Percentiles rank a stretch among this genome's conserved stretches.
phyloP scores from a whole-genome alignment of 768 basidiomycete genomes.

The Agrocybe pediades region DNA sequence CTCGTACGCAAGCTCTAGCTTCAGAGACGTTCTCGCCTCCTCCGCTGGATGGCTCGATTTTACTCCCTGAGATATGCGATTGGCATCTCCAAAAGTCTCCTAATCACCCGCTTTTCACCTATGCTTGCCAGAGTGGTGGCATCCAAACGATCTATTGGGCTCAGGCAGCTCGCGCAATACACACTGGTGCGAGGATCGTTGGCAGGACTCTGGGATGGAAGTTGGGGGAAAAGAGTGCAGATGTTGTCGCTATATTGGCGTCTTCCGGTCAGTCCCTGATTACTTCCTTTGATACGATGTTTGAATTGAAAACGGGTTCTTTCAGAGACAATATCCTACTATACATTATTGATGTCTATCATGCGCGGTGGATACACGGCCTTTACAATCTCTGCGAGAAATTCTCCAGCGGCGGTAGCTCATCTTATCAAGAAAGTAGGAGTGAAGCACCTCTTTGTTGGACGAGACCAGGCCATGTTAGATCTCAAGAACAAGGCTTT shows the following conservation, averaged over 20 bases:
- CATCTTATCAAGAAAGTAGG: not conserved
- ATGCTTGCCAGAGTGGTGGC: not conserved
- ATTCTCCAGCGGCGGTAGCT: not conserved
- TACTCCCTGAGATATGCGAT: not conserved
- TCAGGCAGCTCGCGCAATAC: not conserved
- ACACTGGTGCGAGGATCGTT: not conserved
- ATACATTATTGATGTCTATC: not conserved
- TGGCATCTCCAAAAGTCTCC: not conserved
- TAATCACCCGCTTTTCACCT: not conserved
- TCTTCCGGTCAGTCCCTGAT: not conserved
- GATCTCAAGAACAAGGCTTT: not conserved
- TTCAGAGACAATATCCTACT: not conserved
- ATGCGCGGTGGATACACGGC: not conserved
- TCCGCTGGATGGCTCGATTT: not conserved
- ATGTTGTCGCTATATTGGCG: not conserved
- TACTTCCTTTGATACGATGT: not conserved
- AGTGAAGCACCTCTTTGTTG: not conserved
- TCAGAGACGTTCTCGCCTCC: not conserved
- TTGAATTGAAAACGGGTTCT: not conserved
- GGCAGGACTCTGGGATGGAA: not conserved
- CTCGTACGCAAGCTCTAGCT: not conserved
- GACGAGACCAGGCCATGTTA: not conserved
- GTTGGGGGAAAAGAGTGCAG: not conserved
- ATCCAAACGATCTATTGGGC: not conserved
- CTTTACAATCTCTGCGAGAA: slow-evolving; percentile 1